Percentiles rank a stretch among this genome's conserved stretches.
Conservation (phyloP, 805 yeast species). For the Pichia nanzhaoensis region DNA sequence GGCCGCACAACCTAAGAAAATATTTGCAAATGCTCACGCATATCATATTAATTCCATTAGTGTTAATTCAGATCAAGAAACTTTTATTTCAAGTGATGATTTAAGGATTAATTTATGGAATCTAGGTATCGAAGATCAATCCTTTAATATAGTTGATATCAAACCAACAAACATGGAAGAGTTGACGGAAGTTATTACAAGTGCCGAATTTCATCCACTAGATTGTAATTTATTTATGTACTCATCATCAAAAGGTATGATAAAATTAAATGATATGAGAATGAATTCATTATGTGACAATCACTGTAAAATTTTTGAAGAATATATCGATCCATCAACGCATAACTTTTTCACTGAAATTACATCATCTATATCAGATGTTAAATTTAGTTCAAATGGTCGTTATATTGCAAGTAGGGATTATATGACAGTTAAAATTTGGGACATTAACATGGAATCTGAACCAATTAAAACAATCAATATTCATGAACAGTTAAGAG, state of each 20-base stretch:
- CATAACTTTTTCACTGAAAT: constrained; percentile 97
- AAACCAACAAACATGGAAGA: constrained; percentile 99
- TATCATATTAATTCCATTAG: constrained; percentile 96
- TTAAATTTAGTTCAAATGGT: constrained; percentile 86
- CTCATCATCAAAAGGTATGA: constrained; percentile 91
- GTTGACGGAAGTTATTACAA: constrained; percentile 93
- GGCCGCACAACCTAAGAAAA: constrained; percentile 88
- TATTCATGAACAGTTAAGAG: constrained; percentile 92
- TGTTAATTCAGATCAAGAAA: constrained; percentile 92
- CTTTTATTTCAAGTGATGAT: constrained; percentile 89
- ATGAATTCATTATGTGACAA: constrained; percentile 88
- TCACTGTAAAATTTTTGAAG: constrained; percentile 84
- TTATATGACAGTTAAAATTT: constrained; percentile 92
- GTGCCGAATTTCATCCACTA: constrained; percentile 92
- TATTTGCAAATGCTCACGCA: constrained; percentile 94
- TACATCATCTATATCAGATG: constrained; percentile 89
- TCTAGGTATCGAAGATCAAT: constrained; percentile 86
- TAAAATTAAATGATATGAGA: constrained; percentile 95
- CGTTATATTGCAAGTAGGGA: constrained; percentile 94
- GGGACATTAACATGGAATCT: constrained; percentile 97
- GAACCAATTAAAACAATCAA: constrained; percentile 91
- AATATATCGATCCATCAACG: constrained; percentile 83
- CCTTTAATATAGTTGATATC: constrained; percentile 94
- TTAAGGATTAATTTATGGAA: constrained; percentile 95
- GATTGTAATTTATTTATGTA: constrained; percentile 93